Base-by-base conservation (phyloP, 169 alveolate species). In the Plasmodium vinckei region DNA sequence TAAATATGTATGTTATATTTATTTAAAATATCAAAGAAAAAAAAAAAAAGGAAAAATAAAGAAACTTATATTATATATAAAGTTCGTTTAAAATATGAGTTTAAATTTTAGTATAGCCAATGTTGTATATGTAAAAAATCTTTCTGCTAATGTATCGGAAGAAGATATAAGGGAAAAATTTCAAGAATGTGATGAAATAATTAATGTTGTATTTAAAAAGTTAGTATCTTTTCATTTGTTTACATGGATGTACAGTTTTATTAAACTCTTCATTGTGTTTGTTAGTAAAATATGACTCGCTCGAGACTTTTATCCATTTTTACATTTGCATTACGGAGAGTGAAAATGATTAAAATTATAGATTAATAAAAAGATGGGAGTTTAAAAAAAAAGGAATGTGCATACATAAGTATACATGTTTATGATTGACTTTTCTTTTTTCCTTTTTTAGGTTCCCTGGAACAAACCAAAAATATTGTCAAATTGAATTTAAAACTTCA, bases 111-210 rank as follows among this genome's bases (percentile, higher is more conserved):
- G 87, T 47, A 84, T 84, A 84, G 91, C 91, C 53, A 89, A 89
- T 89, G 90, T 73, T n/a, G 89, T 89, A 42, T 89, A 89, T 70
- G 90, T 89, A n/a, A 89, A 88, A 72, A 89, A 89, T 47, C 89
- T 89, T 51, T 72, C 94, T 23, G 53, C 92, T 1, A 87, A 73
- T 57, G 87, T 84, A 56, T 19, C 94, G 42, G 94, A 89, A 61
- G 71, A 84, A 21, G 88, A 73, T 73, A 87, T 89, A 42, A 79
- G 64, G 56, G 71, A 65, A 73, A 77, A 73, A 13, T 89, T 89
- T 70, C 72, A 68, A 44, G 54, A 64, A 12, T 89, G 92, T 53
- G 92, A 68, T 87, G 94, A 91, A 53, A 75, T 91, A 70, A 56
- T 75, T 4, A 69, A 42, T 23, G 75, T 89, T 9, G 56, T 33